Base-by-base conservation (phyloP, 1,139 yeast genomes). In the Saccharomycopsis hybrid region DNA sequence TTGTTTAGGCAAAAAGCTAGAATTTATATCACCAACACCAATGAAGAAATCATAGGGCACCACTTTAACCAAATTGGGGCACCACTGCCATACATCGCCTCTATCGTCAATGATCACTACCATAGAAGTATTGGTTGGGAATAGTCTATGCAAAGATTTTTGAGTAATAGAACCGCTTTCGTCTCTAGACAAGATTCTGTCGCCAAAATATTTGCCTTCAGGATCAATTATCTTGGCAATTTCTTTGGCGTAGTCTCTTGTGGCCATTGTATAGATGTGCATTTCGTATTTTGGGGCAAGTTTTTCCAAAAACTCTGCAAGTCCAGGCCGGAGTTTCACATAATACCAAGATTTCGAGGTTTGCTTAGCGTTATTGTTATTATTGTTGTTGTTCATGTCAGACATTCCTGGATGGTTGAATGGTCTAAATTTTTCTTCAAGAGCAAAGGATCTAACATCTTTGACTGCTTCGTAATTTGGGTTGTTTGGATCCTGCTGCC, bases 31-130 rank as follows among this genome's bases (percentile, higher is more conserved):
- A 35, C 99, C 99, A 54, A 92, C 88, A 8, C 97, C 97, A 41
- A 89, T 95, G 60, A 94, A 94, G 61, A 92, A 94, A 62, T 88
- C 95, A 64, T 88, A 92, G 0, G 98, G 98, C 1, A 89, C 85
- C 7, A 92, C 98, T 64, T 90, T 88, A 54, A 92, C 80, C 57
- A 92, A 71, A 63, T 92, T 90, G 29, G 85, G 82, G 57, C 89
- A 87, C 98, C 98, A 92, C 62, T 86, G 88, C 99, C 99, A 92
- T 8, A 92, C 98, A 65, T 92, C 99, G 3, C 97, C 98, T 64
- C 99, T 77, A 64, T 92, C 99, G 65, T 92, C 99, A 54, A 92
- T 92, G 44, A 92, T 84, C 2, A 88, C 95, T 43, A 92, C 98
- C 96, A 92, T 86, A 13, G 95, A 83, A 38, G 95, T 95, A 57